Base-by-base conservation (phyloP, 2,329 filamentous ascomycete species). In the Paraphoma chrysanthemicola region DNA sequence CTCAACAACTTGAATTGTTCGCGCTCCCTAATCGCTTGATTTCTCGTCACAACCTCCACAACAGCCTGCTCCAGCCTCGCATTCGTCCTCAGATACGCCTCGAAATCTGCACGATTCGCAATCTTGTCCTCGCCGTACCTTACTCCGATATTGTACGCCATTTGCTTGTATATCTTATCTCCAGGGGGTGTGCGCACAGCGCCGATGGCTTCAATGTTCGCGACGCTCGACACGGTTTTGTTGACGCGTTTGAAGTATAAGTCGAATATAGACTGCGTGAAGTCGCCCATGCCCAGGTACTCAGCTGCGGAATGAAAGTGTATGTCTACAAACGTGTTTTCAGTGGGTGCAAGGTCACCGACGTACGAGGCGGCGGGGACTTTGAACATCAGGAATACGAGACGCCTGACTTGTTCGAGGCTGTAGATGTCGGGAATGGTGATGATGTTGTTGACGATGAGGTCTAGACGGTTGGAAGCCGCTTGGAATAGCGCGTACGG, bases 191-290 rank as follows among this genome's bases (percentile, higher is more conserved):
- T 57, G 16, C 33, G 38, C 10, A 53, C 39, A 10, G 29, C 11
- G 7, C 42, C 49, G 9, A 54, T 57, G 9, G 48, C 44, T 44
- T 57, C 43, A 14, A 57, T 48, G 38, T 47, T 47, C n/a, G 39
- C 29, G 16, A 47, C 31, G 1, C 31, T 17, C 6, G 51, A 42
- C 3, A 57, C 39, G 4, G n/a, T 42, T 3, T 18, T 44, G 39
- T 48, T 54, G 17, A 54, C 38, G 1, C 55, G 51, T 8, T 39
- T 51, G 18, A 48, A 57, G 30, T 54, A 54, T 11, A 41, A 31
- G 31, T 51, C 39, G 51, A 57, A 57, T 3, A 57, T 54, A 3
- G 14, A 12, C 30, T 54, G 55, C 1, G 55, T 51, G 12, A 57
- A 51, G 1, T 46, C 43, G 10, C 43, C 30, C 16, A 57, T 51